A percentile compares a stretch with the other conserved stretches of the same genome.
Evolutionary conservation across 1,284 basidiomycete species (phyloP).

Genomic region (Sanghuangporus weigelae): DNA sequence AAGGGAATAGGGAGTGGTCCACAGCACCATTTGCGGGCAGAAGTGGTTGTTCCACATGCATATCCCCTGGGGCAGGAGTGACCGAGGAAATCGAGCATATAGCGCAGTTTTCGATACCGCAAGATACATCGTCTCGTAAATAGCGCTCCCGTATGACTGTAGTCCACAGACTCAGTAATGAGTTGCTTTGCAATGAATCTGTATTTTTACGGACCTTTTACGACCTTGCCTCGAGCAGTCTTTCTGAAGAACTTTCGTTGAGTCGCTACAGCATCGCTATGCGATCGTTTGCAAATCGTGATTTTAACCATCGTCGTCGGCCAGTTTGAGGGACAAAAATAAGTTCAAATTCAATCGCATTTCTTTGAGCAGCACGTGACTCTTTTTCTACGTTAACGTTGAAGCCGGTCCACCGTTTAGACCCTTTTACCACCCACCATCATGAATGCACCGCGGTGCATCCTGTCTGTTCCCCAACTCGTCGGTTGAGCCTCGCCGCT

Average conservation of each 20-base stretch:
- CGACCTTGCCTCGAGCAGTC: slow-evolving; percentile 89
- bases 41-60: slow-evolving; percentile 5
- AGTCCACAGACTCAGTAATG: neutral
- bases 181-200: neutral
- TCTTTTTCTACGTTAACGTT: no score
- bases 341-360: no score
- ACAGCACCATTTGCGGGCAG: slow-evolving; percentile 49
- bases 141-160: slow-evolving; percentile 92
- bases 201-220: slow-evolving; percentile 60
- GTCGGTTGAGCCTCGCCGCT: no score
- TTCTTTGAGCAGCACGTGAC: no score
- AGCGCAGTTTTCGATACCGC: slow-evolving; percentile 74
- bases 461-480: no score
- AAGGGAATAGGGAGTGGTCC: slow-evolving; percentile 47
- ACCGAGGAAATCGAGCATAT: slow-evolving; percentile 37
- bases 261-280: slow-evolving; percentile 68
- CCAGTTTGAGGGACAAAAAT: no score
- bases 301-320: slow-evolving; percentile 50
- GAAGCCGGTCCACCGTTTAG: no score
- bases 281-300: slow-evolving; percentile 72
- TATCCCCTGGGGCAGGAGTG: neutral
- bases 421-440: no score
- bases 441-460: no score
- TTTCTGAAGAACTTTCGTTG: slow-evolving; percentile 93
- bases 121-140: slow-evolving; percentile 89